Evolutionary conservation across 2,329 filamentous ascomycete genomes (phyloP).

Genomic region (Sporothrix globosa): DNA sequence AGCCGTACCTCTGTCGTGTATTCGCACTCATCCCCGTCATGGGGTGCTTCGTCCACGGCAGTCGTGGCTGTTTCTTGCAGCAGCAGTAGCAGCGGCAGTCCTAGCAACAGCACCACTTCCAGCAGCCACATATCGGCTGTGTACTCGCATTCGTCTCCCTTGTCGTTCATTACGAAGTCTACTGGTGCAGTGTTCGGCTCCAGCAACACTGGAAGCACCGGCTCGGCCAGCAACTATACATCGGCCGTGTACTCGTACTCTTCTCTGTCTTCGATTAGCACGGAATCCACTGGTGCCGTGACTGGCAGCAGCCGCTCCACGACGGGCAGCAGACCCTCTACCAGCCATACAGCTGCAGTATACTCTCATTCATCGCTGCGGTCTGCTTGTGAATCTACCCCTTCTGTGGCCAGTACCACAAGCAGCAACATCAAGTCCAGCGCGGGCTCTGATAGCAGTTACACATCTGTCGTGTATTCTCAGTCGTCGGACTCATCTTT

Average conservation of each 20-base stretch:
- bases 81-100: neutral
- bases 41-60: neutral
- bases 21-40: constrained; percentile 12
- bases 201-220: neutral
- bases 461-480: neutral
- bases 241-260: neutral
- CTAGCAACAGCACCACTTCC: neutral
- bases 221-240: neutral
- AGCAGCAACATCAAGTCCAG: neutral
- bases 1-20: constrained; percentile 27
- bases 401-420: neutral
- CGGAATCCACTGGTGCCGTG: constrained; percentile 2
- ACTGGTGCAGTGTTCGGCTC: neutral
- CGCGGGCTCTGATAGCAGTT: constrained; percentile 5
- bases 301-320: neutral
- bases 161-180: neutral
- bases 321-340: neutral
- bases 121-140: neutral
- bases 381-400: neutral
- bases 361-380: neutral
- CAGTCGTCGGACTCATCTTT: neutral
- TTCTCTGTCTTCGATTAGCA: neutral
- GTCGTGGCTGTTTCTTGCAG: constrained; percentile 1
- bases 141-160: constrained; percentile 10
- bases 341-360: neutral